A percentile compares a stretch with the other conserved stretches of the same genome.
Evolutionary conservation across 164 flowering plant species (phyloP).

Genomic region (Protea cynaroides): DNA sequence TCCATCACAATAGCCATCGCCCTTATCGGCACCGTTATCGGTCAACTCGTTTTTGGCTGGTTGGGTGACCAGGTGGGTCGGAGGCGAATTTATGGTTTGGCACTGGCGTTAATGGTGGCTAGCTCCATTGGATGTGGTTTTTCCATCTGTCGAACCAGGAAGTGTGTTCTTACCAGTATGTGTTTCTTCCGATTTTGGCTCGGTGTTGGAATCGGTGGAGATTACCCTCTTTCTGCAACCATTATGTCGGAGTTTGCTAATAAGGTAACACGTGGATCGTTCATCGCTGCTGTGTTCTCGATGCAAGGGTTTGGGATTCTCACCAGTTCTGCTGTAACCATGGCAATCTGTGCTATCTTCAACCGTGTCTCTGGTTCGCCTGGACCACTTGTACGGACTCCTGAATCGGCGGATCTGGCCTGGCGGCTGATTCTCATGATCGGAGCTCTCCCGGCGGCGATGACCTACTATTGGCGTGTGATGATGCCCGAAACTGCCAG

Average conservation of each 20-base stretch:
- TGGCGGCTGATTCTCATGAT: conserved; percentile 35
- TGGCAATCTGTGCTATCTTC: conserved; percentile 32
- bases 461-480: conserved; percentile 55
- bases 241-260: conserved; percentile 30
- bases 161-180: conserved; percentile 26
- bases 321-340: conserved; percentile 41
- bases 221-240: conserved; percentile 23
- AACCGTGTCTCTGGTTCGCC: conserved; percentile 2
- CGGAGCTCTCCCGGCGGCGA: conserved; percentile 21
- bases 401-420: conserved; percentile 40
- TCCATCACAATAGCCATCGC: conserved; percentile 29
- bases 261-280: conserved; percentile 22
- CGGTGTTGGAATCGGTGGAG: conserved; percentile 28
- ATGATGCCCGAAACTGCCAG: conserved; percentile 78
- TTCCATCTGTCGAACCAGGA: conserved; percentile 32
- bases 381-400: conserved; percentile 2
- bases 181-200: conserved; percentile 27
- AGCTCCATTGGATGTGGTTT: conserved; percentile 52
- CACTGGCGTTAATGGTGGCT: conserved; percentile 40
- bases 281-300: conserved; percentile 30
- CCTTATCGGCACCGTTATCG: conserved; percentile 39
- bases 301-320: conserved; percentile 74
- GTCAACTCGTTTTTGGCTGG: conserved; percentile 33
- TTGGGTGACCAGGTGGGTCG: conserved; percentile 49
- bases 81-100: conserved; percentile 40